Base-by-base conservation (phyloP, 176 grass and related monocot species). In the Phoenix roebelenii region DNA sequence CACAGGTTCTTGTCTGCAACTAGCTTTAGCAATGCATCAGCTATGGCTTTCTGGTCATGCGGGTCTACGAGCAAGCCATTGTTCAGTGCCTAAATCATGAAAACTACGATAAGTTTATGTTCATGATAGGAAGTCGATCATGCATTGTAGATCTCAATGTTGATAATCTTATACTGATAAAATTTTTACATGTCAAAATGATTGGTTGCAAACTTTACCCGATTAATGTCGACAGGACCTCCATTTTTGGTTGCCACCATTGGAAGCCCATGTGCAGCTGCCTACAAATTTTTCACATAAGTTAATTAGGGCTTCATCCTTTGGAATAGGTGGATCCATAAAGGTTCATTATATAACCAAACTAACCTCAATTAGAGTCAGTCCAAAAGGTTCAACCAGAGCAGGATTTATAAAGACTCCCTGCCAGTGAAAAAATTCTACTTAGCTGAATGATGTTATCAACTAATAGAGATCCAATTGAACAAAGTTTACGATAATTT, bases 351-450 rank as follows among this genome's bases (percentile, higher is more conserved):
- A 50, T 7, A 59, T 44, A 50, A 50, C 10, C 20, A 50, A 4
- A 65, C 52, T 74, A 23, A 96, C 92, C 87, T 97, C 93, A 5
- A 97, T 97, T 59, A 97, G 71, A 69, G 93, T 97, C 60, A 97
- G 93, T 58, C 93, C 93, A 56, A 97, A 97, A 16, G 93, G 93
- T 56, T 97, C 93, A 12, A 97, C 93, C 15, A 97, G 87, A 80
- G 93, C 93, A 60, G 93, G 87, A 75, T 97, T 97, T 61, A 97
- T 97, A 65, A 97, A 97, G 55, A 97, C 93, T 39, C 93, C 93
- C 93, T 92, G 69, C 28, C 79, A 23, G 30, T 22, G 3, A 5
- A 65, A 20, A 59, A 57, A 55, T 15, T 15, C 22, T 49, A 23
- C 7, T 51, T 51, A 25, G 15, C 15, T 25, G 16, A 44, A 9